Conservation (phyloP, 345 rosid species). For the Geranium rotundifolium region DNA sequence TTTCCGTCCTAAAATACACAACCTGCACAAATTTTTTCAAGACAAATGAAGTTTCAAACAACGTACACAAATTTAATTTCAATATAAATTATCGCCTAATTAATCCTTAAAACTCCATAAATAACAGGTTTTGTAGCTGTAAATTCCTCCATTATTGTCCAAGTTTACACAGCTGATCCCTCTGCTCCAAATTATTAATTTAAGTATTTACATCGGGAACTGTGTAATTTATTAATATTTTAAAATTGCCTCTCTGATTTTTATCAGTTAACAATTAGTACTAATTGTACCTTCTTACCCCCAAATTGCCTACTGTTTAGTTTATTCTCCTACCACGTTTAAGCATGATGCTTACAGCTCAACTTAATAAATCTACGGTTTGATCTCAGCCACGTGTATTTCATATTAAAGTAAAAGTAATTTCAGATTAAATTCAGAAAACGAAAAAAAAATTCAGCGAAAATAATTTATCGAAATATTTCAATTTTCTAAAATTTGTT, state of each 20-base stretch:
- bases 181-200: slow-evolving; percentile 2
- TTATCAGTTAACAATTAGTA: slow-evolving; percentile 8
- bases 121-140: slow-evolving; percentile 36
- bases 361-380: slow-evolving; percentile 23
- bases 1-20: too few relatives aligned
- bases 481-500: too few relatives aligned
- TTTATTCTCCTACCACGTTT: slow-evolving; percentile 47
- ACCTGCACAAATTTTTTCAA: too few relatives aligned
- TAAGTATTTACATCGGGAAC: slow-evolving; percentile 13
- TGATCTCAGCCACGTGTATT: slow-evolving; percentile 36
- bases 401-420: too few relatives aligned
- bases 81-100: too few relatives aligned
- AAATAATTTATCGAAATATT: too few relatives aligned
- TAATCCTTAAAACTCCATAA: slow-evolving; percentile 19
- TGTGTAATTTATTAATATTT: slow-evolving; percentile 12
- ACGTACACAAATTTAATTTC: background rate
- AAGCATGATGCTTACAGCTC: slow-evolving; percentile 61
- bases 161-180: slow-evolving; percentile 21
- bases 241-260: slow-evolving; percentile 20
- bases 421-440: too few relatives aligned
- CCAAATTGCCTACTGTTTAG: slow-evolving; percentile 17
- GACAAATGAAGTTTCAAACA: background rate
- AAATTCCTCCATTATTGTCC: slow-evolving; percentile 27
- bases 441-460: too few relatives aligned
- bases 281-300: slow-evolving; percentile 11